Evolutionary conservation across 129 eudicot species (phyloP), one percentile per base, ranked within the genome.

Genomic region (Flaveria trinervia): DNA sequence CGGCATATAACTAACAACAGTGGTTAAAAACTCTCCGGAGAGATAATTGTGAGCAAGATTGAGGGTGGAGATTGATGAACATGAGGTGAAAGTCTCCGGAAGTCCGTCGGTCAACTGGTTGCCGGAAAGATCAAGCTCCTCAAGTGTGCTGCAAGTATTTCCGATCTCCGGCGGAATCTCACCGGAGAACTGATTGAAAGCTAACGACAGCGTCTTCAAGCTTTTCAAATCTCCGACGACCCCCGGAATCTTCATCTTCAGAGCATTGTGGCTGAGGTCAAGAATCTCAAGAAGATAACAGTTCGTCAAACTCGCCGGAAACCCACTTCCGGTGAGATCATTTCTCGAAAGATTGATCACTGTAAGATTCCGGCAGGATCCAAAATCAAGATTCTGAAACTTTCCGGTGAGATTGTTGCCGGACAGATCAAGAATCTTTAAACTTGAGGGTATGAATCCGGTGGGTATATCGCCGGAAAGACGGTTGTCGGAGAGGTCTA

Each of bases 91-190:
- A 23, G 73, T 71, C 2, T 76, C 66, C 55, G 97, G 97, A 36
- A 92, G 89, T 81, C 73, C 88, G 11, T 74, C 88, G 18, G 76
- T 85, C 59, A 92, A 83, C 60, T 79, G 83, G 84, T 92, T 92
- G 12, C 48, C 52, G 8, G 96, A 89, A 75, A 92, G 81, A 84
- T 92, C 97, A 60, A 92, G 96, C 66, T 83, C 89, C 79, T 89
- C 86, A 2, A 92, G 81, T 7, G 84, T 89, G 45, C 76, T 45
- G 71, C 97, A 92, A 73, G 39, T 76, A 11, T 76, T 78, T 41
- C 86, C 92, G 76, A 87, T 66, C 50, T 89, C 96, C 14, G 62
- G 51, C 3, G 97, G 97, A 80, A 92, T 92, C 68, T 80, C 82
- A 17, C 91, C 96, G 28, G 49, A 87, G 59, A 92, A 89, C 64